Evolutionary conservation across 306 rosid species (phyloP).

Genomic region (Neltuma alba): DNA sequence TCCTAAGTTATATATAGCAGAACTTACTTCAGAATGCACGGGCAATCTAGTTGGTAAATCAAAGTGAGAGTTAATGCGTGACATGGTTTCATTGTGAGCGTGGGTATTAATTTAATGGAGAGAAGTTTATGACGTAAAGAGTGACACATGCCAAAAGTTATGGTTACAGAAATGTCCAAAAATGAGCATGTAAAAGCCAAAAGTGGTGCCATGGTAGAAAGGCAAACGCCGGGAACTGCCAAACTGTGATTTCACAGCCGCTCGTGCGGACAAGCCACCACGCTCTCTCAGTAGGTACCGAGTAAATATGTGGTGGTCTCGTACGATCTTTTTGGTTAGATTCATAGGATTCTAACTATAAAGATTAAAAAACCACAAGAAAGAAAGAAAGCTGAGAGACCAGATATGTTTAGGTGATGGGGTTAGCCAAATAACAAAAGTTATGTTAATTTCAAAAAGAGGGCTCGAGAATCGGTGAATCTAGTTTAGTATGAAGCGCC

Average conservation of each 20-base stretch:
- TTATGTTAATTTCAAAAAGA: neutral
- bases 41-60: neutral
- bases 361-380: neutral
- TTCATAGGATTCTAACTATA: neutral
- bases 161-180: neutral
- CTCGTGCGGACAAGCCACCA: slow-evolving; percentile 14
- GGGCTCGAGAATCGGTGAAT: neutral
- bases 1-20: neutral
- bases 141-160: neutral
- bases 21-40: neutral
- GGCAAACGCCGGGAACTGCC: neutral
- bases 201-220: neutral
- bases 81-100: neutral
- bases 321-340: neutral
- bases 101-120: neutral
- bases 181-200: neutral
- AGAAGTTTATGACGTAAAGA: neutral
- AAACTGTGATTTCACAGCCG: neutral
- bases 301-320: neutral
- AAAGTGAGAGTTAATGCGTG: neutral
- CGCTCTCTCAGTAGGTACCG: neutral
- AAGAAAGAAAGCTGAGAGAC: neutral
- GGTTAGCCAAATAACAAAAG: neutral
- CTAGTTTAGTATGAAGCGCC: neutral
- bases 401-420: neutral